A percentile compares a stretch with the other conserved stretches of the same genome.
These are phyloP conservation scores for Suillus ampliporus DNA, from an alignment of 768 basidiomycete genomes.

Conservation along the genomic window DNA sequence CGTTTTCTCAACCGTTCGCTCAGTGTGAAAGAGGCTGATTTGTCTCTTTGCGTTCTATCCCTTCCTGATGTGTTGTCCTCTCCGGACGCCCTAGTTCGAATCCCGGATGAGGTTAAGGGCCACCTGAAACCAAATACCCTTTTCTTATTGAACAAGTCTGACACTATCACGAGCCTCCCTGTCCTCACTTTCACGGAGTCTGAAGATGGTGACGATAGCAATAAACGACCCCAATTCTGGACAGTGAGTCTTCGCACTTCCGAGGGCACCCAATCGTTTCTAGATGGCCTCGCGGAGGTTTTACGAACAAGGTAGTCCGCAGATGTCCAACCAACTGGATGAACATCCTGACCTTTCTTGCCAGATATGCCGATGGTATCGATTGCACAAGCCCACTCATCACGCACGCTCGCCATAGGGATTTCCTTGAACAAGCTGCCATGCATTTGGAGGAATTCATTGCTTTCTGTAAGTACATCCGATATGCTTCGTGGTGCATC, in stretches of 20 bases:
- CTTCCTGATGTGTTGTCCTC: constrained; percentile 50
- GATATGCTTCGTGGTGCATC: constrained; percentile 2
- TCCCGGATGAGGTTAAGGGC: constrained; percentile 54
- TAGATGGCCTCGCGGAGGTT: constrained; percentile 58
- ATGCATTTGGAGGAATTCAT: constrained; percentile 39
- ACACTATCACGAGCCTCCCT: constrained; percentile 44
- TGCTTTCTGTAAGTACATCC: constrained; percentile 32
- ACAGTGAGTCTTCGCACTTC: constrained; percentile 63
- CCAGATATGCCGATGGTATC: constrained; percentile 2
- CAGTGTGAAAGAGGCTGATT: constrained; percentile 71
- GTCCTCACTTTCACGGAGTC: constrained; percentile 2
- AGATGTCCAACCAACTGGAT: neutral
- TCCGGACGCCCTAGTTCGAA: constrained; percentile 22
- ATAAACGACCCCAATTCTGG: constrained; percentile 49
- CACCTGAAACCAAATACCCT: constrained; percentile 64
- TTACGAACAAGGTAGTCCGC: constrained; percentile 54
- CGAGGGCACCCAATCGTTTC: constrained; percentile 61
- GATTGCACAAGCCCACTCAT: constrained; percentile 56
- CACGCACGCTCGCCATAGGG: constrained; percentile 80
- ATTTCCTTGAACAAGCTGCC: constrained; percentile 71
- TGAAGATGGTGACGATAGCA: too few relatives aligned
- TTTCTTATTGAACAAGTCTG: constrained; percentile 82
- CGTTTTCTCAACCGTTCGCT: neutral
- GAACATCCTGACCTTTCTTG: neutral
- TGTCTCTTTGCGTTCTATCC: constrained; percentile 83